These are phyloP conservation scores for Cyclostephanos tholiformis DNA, from an alignment of 108 stramenopile species.

Conservation along the genomic window DNA sequence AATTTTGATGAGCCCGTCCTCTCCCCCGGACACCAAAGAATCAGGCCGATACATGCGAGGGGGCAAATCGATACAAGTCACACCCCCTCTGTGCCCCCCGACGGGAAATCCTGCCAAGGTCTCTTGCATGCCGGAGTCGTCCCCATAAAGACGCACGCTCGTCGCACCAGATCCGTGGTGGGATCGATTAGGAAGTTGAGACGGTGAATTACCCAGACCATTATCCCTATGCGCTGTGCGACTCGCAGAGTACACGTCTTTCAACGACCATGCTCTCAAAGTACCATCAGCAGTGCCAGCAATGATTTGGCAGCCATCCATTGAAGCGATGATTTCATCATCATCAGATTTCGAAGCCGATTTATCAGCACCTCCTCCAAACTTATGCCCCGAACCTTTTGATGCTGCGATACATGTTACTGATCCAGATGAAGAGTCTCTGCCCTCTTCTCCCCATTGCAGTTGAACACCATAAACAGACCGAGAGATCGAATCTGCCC, in stretches of 20 bases:
- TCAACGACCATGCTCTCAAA: constrained; percentile 79
- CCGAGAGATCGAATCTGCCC: constrained; percentile 25
- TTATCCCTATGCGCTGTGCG: constrained; percentile 22
- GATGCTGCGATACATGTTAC: constrained; percentile 78
- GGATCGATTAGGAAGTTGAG: constrained; percentile 23
- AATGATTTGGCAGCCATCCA: constrained; percentile 82
- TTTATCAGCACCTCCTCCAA: constrained; percentile 32
- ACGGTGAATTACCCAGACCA: constrained; percentile 12
- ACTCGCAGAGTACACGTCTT: constrained; percentile 66
- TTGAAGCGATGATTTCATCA: constrained; percentile 60
- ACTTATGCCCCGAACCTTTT: constrained; percentile 53
- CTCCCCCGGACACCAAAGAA: constrained; percentile 81
- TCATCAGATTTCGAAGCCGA: constrained; percentile 29
- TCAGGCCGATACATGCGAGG: constrained; percentile 84
- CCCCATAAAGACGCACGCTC: constrained; percentile 21
- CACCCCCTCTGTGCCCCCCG: constrained; percentile 81
- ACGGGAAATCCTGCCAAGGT: constrained; percentile 33
- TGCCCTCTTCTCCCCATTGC: constrained; percentile 81
- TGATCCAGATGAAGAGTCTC: constrained; percentile 76
- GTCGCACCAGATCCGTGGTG: constrained; percentile 42
- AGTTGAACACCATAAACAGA: constrained; percentile 71
- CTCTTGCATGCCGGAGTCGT: constrained; percentile 37
- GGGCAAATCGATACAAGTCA: constrained; percentile 83
- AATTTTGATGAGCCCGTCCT: constrained; percentile 86
- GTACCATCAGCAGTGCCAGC: constrained; percentile 85